These are phyloP conservation scores for Sugiyamaella neomexicana DNA, from an alignment of 1,139 yeast genomes.

Conservation along the genomic window DNA sequence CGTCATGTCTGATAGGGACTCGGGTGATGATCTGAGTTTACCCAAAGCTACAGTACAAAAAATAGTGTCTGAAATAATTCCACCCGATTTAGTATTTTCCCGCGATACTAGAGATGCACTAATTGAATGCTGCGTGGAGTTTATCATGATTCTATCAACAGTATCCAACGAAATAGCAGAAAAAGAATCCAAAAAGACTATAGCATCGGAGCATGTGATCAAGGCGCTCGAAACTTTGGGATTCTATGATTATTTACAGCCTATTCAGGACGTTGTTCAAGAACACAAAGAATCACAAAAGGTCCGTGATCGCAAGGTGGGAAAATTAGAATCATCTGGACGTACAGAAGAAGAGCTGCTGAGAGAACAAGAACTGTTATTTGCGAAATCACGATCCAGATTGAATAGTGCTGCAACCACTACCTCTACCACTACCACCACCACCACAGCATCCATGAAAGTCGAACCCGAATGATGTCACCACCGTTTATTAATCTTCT, in stretches of 20 bases:
- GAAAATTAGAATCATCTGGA: conserved; percentile 91
- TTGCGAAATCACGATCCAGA: conserved; percentile 78
- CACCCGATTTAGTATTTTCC: conserved; percentile 80
- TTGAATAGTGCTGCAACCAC: conserved; percentile 33
- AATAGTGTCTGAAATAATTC: conserved; percentile 85
- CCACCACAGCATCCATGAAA: no score
- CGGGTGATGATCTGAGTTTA: conserved; percentile 44
- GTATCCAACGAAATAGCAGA: conserved; percentile 97
- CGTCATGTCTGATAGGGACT: conserved; percentile 38
- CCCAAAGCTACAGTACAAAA: conserved; percentile 85
- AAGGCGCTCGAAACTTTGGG: conserved; percentile 89
- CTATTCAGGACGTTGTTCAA: conserved; percentile 73
- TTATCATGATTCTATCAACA: conserved; percentile 89
- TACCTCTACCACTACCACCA: no score
- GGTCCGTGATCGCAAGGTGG: conserved; percentile 82
- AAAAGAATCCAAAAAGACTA: conserved; percentile 92
- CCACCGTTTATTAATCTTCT: not conserved
- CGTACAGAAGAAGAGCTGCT: conserved; percentile 88
- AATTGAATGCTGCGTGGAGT: conserved; percentile 94
- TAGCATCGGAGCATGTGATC: conserved; percentile 93
- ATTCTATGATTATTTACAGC: conserved; percentile 78
- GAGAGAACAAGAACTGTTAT: conserved; percentile 88
- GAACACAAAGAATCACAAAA: conserved; percentile 86
- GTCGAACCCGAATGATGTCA: conserved; percentile 13
- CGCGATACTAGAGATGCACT: conserved; percentile 95